phyloP scores from a whole-genome alignment of 768 basidiomycete species.

The Podaxis pistillaris region DNA sequence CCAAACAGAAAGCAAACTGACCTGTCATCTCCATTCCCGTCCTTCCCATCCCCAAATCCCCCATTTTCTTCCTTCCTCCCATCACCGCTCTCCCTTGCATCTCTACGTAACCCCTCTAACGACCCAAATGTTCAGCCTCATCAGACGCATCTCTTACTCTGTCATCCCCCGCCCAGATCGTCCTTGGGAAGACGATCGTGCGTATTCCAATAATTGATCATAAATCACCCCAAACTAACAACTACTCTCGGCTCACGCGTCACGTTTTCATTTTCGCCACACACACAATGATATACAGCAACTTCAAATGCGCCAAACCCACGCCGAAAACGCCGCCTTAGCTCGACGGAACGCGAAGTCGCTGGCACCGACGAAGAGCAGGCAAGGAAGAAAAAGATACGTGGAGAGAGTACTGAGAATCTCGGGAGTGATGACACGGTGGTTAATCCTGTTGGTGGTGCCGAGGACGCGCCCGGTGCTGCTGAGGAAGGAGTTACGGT shows the following conservation, averaged over 20 bases:
- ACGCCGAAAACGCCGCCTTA: constrained; percentile 64
- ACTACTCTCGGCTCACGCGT: constrained; percentile 14
- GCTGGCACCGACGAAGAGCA: constrained; percentile 38
- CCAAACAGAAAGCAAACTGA: neutral
- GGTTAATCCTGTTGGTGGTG: constrained; percentile 8
- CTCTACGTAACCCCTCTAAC: neutral
- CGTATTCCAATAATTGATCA: constrained; percentile 26
- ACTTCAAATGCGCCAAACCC: constrained; percentile 74
- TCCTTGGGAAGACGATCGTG: constrained; percentile 78
- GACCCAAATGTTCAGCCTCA: constrained; percentile 58
- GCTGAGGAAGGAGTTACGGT: constrained; percentile 20
- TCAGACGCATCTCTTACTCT: constrained; percentile 69
- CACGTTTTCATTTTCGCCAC: neutral
- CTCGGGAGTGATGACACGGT: constrained; percentile 23
- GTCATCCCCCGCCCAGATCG: constrained; percentile 70
- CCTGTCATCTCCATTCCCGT: neutral
- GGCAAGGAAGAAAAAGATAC: constrained; percentile 42
- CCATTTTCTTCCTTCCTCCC: neutral
- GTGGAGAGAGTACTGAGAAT: constrained; percentile 27
- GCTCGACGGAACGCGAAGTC: constrained; percentile 43
- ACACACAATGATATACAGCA: constrained; percentile 35
- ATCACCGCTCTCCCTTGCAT: neutral
- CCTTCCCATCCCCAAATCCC: neutral
- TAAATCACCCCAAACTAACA: neutral
- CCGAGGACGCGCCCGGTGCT: constrained; percentile 14